A percentile compares a stretch with the other conserved stretches of the same genome.
These are phyloP conservation scores for Aplosporella prunicola DNA, from an alignment of 2,329 filamentous ascomycete genomes.

Conservation along the genomic window DNA sequence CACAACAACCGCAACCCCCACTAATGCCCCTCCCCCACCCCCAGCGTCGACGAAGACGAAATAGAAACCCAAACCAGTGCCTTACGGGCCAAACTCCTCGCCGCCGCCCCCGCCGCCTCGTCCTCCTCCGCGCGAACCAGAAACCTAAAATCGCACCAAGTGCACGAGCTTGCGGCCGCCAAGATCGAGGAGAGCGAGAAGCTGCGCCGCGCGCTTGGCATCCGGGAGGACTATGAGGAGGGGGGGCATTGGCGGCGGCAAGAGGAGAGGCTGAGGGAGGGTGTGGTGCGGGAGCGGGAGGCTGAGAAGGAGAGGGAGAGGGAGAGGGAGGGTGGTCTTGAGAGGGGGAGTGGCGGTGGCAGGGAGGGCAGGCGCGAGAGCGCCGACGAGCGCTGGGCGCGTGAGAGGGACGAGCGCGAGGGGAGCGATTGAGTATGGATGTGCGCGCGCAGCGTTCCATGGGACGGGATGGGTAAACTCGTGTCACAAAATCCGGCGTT, in stretches of 20 bases:
- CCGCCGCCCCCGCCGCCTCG: conserved; percentile 43
- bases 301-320: conserved; percentile 19
- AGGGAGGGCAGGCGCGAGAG: no score
- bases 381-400: no score
- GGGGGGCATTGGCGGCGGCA: conserved; percentile 78
- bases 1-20: neutral
- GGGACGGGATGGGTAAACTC: no score
- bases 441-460: no score
- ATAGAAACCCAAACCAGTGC: conserved; percentile 69
- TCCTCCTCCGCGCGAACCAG: conserved; percentile 24
- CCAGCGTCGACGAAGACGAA: conserved; percentile 73
- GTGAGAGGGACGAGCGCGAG: no score
- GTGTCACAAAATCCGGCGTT: no score
- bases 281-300: conserved; percentile 29
- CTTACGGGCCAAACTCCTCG: conserved; percentile 54
- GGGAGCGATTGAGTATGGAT: no score
- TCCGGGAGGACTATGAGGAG: conserved; percentile 76
- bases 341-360: neutral
- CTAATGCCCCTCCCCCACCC: conserved; percentile 15
- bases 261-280: conserved; percentile 55
- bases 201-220: conserved; percentile 75
- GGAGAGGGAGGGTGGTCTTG: conserved; percentile 1
- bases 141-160: conserved; percentile 79
- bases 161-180: conserved; percentile 90
- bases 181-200: conserved; percentile 95